phyloP scores from a whole-genome alignment of 139 green algal genomes.

The Astrephomene gubernaculifera region DNA sequence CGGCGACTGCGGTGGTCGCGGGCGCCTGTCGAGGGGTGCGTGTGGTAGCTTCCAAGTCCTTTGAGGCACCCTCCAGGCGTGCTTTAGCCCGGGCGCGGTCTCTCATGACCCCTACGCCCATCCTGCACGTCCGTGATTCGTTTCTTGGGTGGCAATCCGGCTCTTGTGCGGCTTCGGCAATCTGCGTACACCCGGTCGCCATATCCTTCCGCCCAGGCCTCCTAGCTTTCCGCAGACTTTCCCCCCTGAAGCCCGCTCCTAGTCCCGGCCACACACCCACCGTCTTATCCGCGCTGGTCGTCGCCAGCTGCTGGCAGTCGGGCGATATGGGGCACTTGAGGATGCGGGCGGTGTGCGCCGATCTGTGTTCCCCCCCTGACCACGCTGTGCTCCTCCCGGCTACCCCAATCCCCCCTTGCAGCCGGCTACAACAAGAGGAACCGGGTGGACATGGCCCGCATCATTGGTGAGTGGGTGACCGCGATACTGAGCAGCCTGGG shows the following conservation, averaged over 20 bases:
- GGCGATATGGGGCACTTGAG: constrained; percentile 98
- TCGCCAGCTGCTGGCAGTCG: constrained; percentile 95
- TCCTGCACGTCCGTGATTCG: too few relatives aligned
- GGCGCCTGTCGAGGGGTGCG: constrained; percentile 5
- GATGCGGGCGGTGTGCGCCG: constrained; percentile 92
- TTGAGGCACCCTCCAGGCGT: not conserved
- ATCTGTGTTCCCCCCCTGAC: too few relatives aligned
- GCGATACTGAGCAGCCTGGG: not conserved
- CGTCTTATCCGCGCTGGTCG: constrained; percentile 93
- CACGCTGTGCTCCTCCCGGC: too few relatives aligned
- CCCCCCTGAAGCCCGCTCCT: too few relatives aligned
- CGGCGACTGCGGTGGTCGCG: constrained; percentile 1
- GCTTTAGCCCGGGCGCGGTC: not conserved
- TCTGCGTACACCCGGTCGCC: too few relatives aligned
- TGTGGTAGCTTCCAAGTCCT: not conserved
- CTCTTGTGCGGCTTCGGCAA: too few relatives aligned
- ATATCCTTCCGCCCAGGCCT: too few relatives aligned
- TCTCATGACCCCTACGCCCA: too few relatives aligned
- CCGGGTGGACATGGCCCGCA: constrained; percentile 44
- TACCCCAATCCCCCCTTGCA: not conserved
- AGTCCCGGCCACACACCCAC: too few relatives aligned
- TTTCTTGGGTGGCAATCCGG: too few relatives aligned
- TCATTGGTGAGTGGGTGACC: not conserved
- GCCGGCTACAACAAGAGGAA: constrained; percentile 61
- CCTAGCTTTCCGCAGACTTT: too few relatives aligned